Evolutionary conservation across 2,329 filamentous ascomycete species (phyloP), one percentile per base, ranked within the genome.

Genomic region (Diaporthe sp.): DNA sequence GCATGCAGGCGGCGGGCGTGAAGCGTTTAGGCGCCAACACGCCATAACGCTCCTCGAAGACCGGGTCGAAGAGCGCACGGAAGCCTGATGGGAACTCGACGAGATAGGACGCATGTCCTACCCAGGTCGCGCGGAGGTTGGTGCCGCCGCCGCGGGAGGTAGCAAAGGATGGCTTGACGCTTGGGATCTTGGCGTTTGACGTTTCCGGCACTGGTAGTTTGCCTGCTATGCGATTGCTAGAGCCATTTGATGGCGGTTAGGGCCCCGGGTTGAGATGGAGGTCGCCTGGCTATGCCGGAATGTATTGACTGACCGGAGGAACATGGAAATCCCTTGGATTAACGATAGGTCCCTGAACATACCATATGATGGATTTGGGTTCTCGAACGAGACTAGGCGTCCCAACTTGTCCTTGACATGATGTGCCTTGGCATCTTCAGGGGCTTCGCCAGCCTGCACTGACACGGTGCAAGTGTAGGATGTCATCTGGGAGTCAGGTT

Each of bases 61-160:
- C 88, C 1, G 89, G 88, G 77, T 90, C 89, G 39, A 89, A 85
- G 1, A 90, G 79, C 17, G 90, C 82, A 3, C 87, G 82, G 34
- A 87, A 79, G 4, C 85, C 86, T 9, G 67, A 69, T 31, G 67
- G 67, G 19, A 69, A 69, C 49, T 69, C 67, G 1, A 69, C 67
- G 3, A 69, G 67, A n/a, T 55, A 69, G 13, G 67, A 53, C 13
- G 67, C 67, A 42, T 69, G 67, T 22, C 67, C 67, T 2, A 69
- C 10, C 67, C 67, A 69, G 7, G 49, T 69, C 3, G 67, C n/a
- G 49, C 49, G 67, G 49, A 69, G 67, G 15, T 7, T 25, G 4
- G 22, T 12, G 6, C 49, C 19, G 4, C n/a, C 67, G 2, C 1
- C n/a, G 13, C 67, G 67, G 10, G 67, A 42, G 10, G 49, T n/a